Conservation (phyloP, 2,329 filamentous ascomycete genomes). For the Stagonosporopsis rhizophila region DNA sequence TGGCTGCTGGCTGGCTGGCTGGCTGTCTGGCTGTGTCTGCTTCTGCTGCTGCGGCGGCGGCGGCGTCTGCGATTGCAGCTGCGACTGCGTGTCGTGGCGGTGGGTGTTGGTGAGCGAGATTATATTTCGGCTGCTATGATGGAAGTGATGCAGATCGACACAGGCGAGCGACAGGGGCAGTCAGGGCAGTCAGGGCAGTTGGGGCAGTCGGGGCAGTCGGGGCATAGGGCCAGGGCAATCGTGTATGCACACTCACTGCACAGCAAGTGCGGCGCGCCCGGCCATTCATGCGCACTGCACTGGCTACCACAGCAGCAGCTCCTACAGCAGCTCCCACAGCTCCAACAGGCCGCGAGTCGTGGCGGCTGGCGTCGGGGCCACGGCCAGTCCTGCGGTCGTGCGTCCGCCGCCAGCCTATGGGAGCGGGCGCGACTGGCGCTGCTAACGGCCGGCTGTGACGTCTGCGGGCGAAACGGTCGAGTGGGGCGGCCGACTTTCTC, state of each 20-base stretch:
- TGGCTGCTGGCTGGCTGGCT: too few species aligned
- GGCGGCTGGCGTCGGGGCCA: too few species aligned
- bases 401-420: conserved; percentile 1
- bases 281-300: too few species aligned
- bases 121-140: conserved; percentile 13
- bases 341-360: too few species aligned
- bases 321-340: too few species aligned
- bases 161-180: conserved; percentile 38
- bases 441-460: conserved; percentile 9
- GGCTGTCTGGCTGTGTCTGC: too few species aligned
- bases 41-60: conserved; percentile 14
- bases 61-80: not conserved
- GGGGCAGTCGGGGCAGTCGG: too few species aligned
- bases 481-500: conserved; percentile 16
- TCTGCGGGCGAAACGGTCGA: not conserved
- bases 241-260: too few species aligned
- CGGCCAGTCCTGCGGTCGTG: too few species aligned
- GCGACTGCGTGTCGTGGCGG: conserved; percentile 13
- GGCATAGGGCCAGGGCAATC: too few species aligned
- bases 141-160: conserved; percentile 21
- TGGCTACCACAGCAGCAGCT: too few species aligned
- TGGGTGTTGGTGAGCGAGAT: conserved; percentile 16
- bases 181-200: not conserved
- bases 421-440: not conserved
- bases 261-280: too few species aligned